Conservation (phyloP, 768 basidiomycete species). For the Hygrophorus pudorinus region DNA sequence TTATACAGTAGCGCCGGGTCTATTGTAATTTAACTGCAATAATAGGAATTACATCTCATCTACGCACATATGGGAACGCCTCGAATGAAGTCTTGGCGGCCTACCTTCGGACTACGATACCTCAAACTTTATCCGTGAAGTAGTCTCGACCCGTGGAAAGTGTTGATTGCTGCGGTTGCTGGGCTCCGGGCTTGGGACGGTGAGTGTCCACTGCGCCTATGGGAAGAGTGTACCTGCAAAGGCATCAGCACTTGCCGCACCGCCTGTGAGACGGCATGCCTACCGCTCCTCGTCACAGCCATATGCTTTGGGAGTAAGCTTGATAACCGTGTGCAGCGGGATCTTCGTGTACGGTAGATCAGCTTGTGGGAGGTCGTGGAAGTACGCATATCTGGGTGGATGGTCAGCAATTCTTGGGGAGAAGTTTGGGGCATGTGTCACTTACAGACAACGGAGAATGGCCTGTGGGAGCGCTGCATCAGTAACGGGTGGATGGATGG, state of each 20-base stretch:
- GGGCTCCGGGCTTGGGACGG: conserved; percentile 48
- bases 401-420: conserved; percentile 61
- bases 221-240: conserved; percentile 68
- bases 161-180: conserved; percentile 18
- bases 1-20: too few relatives aligned
- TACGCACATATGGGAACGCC: too few relatives aligned
- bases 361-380: conserved; percentile 82
- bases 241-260: neutral
- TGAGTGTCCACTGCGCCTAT: conserved; percentile 94
- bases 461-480: neutral
- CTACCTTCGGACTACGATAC: too few relatives aligned
- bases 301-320: conserved; percentile 95
- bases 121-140: conserved; percentile 12
- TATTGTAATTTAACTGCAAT: too few relatives aligned
- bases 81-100: too few relatives aligned
- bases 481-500: conserved; percentile 19
- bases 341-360: conserved; percentile 98
- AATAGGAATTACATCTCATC: too few relatives aligned
- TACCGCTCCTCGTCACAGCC: conserved; percentile 96
- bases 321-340: conserved; percentile 94
- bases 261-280: conserved; percentile 1
- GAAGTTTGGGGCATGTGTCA: conserved; percentile 47
- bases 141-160: conserved; percentile 34
- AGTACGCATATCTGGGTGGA: conserved; percentile 80
- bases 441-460: neutral